Percentiles rank a stretch among this genome's conserved stretches.
phyloP scores from a whole-genome alignment of 1,284 basidiomycete genomes.

The Trametes pubescens region DNA sequence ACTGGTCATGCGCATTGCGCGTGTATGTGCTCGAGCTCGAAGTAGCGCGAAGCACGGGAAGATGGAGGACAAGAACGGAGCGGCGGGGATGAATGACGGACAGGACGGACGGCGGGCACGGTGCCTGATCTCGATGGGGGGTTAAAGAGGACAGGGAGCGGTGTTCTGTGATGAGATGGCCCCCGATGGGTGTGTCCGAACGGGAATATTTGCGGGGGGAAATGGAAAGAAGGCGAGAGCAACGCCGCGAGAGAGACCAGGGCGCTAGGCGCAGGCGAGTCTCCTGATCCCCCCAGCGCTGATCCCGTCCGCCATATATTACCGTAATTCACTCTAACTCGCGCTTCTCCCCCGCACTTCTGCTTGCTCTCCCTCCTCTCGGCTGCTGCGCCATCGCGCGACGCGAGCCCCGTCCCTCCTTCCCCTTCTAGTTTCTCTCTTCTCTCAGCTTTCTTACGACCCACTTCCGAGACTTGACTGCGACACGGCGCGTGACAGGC shows the following conservation, averaged over 20 bases:
- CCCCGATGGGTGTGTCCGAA: background rate
- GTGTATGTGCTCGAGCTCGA: background rate
- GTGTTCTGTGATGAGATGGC: background rate
- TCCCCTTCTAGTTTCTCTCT: background rate
- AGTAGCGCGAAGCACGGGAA: too few species aligned
- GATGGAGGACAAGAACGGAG: background rate
- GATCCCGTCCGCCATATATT: slow-evolving; percentile 1
- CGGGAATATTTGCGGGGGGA: background rate
- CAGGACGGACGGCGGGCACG: background rate
- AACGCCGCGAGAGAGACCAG: background rate
- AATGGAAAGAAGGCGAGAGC: background rate
- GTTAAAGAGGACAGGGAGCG: background rate
- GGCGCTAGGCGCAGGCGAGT: background rate
- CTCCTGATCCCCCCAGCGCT: background rate
- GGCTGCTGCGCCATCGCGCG: slow-evolving; percentile 5
- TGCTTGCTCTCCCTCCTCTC: background rate
- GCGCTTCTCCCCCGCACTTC: slow-evolving; percentile 9
- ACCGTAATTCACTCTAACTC: background rate
- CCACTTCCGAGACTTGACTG: background rate
- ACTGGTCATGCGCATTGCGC: background rate
- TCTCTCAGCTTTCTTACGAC: slow-evolving; percentile 12
- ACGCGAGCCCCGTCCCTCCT: slow-evolving; percentile 2
- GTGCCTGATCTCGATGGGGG: slow-evolving; percentile 5
- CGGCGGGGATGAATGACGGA: background rate
- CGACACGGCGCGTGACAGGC: background rate